Conservation (phyloP, 345 rosid species). For the Corchorus capsularis region DNA sequence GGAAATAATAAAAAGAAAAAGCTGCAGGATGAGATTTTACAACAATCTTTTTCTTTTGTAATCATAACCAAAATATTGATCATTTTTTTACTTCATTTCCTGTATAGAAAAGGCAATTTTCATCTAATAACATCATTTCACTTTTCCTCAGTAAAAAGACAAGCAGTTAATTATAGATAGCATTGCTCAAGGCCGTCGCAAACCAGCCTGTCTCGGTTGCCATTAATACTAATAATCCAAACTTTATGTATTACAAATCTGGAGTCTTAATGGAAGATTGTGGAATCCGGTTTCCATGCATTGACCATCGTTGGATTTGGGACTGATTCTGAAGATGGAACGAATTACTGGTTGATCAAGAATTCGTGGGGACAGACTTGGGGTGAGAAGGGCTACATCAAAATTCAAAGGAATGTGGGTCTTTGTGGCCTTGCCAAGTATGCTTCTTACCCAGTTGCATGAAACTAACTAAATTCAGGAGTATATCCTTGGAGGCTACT, state of each 20-base stretch:
- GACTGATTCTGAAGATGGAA: conserved; percentile 9
- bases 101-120: too few relatives aligned
- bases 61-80: too few relatives aligned
- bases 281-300: conserved; percentile 42
- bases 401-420: conserved; percentile 43
- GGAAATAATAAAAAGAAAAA: neutral
- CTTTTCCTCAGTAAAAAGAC: too few relatives aligned
- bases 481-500: too few relatives aligned
- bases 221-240: conserved; percentile 39
- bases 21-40: neutral
- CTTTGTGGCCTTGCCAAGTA: conserved; percentile 65
- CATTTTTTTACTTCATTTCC: too few relatives aligned
- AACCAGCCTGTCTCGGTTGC: conserved; percentile 60
- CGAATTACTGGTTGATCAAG: conserved; percentile 57
- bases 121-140: too few relatives aligned
- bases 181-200: conserved; percentile 55
- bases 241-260: conserved; percentile 41
- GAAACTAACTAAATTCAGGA: conserved; percentile 10
- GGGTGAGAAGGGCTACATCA: conserved; percentile 70
- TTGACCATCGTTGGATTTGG: conserved; percentile 60
- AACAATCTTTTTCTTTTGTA: neutral
- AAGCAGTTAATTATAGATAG: neutral
- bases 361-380: conserved; percentile 67
- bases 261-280: conserved; percentile 59
- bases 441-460: conserved; percentile 52